phyloP scores from a whole-genome alignment of 75 land plant genomes.

The Pinus albicaulis region DNA sequence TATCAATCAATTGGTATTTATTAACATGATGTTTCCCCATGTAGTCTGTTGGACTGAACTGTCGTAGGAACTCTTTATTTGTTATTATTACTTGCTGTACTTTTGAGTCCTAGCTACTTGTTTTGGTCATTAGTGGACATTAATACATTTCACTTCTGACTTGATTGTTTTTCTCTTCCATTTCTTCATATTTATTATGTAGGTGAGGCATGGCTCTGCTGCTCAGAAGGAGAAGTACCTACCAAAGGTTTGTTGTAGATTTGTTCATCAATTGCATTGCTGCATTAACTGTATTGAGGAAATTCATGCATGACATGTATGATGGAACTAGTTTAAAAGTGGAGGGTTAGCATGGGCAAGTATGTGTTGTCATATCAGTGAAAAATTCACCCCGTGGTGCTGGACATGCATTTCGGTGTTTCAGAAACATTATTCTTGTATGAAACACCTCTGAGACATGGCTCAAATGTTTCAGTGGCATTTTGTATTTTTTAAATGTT shows the following conservation, averaged over 20 bases:
- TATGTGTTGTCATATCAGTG: neutral
- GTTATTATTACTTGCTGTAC: no score
- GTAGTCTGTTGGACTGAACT: neutral
- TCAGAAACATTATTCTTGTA: no score
- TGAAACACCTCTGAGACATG: no score
- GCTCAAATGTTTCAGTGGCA: no score
- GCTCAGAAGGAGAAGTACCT: conserved; percentile 90
- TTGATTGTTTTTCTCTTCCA: neutral
- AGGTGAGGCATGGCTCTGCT: conserved; percentile 90
- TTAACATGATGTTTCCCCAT: conserved; percentile 2
- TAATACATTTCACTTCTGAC: neutral
- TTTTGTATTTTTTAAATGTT: no score
- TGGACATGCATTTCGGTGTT: no score
- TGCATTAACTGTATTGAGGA: neutral
- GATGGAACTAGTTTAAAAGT: neutral
- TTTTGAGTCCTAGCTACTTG: neutral
- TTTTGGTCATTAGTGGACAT: neutral
- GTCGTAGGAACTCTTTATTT: neutral
- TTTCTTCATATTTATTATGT: conserved; percentile 6
- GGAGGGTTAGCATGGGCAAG: neutral
- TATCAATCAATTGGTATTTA: conserved; percentile 89
- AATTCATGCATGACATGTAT: neutral
- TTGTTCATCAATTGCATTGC: neutral
- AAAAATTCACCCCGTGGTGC: no score
- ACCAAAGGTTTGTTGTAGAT: conserved; percentile 68